These are phyloP conservation scores for Chlamydomonas schloesseri DNA, from an alignment of 139 green algal genomes.

Conservation along the genomic window DNA sequence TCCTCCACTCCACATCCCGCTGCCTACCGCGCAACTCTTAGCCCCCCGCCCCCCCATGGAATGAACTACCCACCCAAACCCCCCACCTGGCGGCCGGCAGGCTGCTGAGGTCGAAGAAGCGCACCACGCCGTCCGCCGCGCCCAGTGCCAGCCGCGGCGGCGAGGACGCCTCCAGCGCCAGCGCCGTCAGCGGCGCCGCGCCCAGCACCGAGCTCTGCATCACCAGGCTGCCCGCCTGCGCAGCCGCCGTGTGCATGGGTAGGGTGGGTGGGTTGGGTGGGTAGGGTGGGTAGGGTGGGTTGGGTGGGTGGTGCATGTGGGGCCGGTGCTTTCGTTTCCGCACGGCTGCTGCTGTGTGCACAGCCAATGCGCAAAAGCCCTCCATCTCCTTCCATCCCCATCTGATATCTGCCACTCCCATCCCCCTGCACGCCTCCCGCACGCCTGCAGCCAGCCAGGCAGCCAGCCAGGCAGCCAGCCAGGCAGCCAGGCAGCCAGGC, in stretches of 20 bases:
- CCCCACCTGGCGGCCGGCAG: conserved; percentile 32
- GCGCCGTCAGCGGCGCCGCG: conserved; percentile 44
- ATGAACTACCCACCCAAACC: not conserved
- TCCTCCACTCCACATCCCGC: too few species aligned
- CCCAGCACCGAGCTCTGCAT: conserved; percentile 53
- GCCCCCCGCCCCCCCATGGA: not conserved
- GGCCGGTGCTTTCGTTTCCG: too few species aligned
- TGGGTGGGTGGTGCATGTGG: too few species aligned
- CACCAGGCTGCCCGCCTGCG: conserved; percentile 32
- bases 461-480: too few species aligned
- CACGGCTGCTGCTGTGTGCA: too few species aligned
- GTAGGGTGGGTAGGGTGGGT: not conserved
- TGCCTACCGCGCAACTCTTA: too few species aligned
- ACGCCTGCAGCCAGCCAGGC: too few species aligned
- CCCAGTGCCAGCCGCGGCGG: conserved; percentile 53
- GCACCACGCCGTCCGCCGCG: conserved; percentile 55
- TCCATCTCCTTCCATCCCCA: too few species aligned
- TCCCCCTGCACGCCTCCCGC: too few species aligned
- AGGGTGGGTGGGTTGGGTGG: not conserved
- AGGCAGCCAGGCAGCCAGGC: too few species aligned
- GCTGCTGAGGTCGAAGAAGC: conserved; percentile 59
- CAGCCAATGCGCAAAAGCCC: too few species aligned
- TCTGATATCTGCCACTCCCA: not conserved
- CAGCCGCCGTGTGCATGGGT: too few species aligned
- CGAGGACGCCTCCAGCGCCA: conserved; percentile 58